phyloP scores from a whole-genome alignment of 352 stramenopile species.

The Globisporangium acanthophoron region DNA sequence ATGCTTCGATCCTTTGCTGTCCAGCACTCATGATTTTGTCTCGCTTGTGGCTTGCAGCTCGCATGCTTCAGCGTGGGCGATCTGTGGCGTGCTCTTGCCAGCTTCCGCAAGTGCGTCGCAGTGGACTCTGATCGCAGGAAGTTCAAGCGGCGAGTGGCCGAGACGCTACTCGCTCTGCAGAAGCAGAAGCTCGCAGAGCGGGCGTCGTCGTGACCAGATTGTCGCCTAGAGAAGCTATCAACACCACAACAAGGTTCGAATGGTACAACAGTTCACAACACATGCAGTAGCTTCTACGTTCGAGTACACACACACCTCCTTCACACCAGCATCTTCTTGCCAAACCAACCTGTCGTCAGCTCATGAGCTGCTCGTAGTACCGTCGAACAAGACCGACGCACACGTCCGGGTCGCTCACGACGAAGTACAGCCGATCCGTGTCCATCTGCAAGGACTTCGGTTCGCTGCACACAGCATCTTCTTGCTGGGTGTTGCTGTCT shows the following conservation, averaged over 20 bases:
- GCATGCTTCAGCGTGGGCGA: constrained; percentile 22
- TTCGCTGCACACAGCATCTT: background rate
- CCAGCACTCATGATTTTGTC: background rate
- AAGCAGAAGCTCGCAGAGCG: constrained; percentile 1
- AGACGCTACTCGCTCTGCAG: constrained; percentile 39
- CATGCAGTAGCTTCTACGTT: constrained; percentile 1
- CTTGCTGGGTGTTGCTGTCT: background rate
- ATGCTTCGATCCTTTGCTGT: background rate
- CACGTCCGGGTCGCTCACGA: constrained; percentile 12
- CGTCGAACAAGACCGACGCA: constrained; percentile 13
- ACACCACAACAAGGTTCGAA: background rate
- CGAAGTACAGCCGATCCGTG: constrained; percentile 12
- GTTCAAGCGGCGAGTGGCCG: constrained; percentile 40
- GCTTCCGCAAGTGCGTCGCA: constrained; percentile 38
- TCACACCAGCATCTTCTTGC: background rate
- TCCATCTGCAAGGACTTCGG: background rate
- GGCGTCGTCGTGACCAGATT: background rate
- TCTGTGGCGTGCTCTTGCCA: constrained; percentile 38
- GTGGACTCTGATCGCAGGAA: constrained; percentile 37
- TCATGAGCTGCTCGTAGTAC: constrained; percentile 16
- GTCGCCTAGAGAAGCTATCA: background rate
- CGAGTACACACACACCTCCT: background rate
- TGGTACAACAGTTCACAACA: background rate
- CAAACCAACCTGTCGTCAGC: background rate
- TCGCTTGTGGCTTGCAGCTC: constrained; percentile 23